Base-by-base conservation (phyloP, 768 basidiomycete species). In the Lentinula guzmanii region DNA sequence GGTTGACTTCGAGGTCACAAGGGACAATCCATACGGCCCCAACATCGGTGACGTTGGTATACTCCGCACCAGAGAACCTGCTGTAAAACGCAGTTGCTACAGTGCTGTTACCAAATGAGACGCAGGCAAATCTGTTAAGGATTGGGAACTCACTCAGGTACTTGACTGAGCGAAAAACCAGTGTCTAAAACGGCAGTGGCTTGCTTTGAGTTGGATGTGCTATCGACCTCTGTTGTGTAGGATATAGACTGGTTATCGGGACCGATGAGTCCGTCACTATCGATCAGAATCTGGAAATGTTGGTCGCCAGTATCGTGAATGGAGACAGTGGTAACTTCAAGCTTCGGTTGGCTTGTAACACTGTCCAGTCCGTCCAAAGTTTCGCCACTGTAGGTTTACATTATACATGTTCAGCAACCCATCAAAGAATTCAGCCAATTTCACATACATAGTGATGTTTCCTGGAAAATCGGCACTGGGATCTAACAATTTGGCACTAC, bases 141-240 rank as follows among this genome's bases (percentile, higher is more conserved):
- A 53, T 66, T 43, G 41, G 65, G 33, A 18, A 42, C 75, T 51
- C 68, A 83, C 82, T 74, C 64, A 55, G 85, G 77, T 42, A 89
- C 77, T 68, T 89, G 88, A 11, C 86, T 81, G 2, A 89, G 74
- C 0, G 86, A 79, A 69, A 87, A 90, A 0, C 90, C 89, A 4
- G 86, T 85, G 68, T 91, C 90, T 34, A 90, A 73, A 3, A 91
- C 76, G 4, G 81, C 82, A 1, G 86, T 86, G 7, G 83, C 73
- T 64, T 84, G 84, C 15, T 73, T 72, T 9, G 71, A 71, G 51
- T 80, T 71, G 31, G 72, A 70, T 1, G 76, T 74, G 34, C 77
- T 72, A 9, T 72, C 66, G 15, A 89, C 86, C 31, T 69, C 71
- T 0, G 83, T 81, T 4, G 65, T 68, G 51, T 85, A 66, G 18